Evolutionary conservation across 371 early-diverging fungal species (phyloP).

Genomic region (Blakeslea trispora): DNA sequence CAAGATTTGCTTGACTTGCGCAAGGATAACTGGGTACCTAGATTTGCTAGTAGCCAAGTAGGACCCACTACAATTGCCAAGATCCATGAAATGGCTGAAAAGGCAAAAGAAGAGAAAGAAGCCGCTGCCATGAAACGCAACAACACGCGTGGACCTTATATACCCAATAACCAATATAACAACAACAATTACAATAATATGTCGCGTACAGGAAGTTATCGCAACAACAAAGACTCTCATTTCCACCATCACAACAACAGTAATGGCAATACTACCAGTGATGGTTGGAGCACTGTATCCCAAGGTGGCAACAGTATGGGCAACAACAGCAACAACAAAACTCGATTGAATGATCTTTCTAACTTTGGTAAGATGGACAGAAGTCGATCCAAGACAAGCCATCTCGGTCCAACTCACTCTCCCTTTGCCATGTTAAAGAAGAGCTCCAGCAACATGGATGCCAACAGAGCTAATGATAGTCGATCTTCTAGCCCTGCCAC

Average conservation of each 20-base stretch:
- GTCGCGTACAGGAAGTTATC: slow-evolving; percentile 67
- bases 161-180: slow-evolving; percentile 30
- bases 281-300: slow-evolving; percentile 78
- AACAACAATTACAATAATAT: slow-evolving; percentile 32
- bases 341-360: slow-evolving; percentile 61
- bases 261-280: slow-evolving; percentile 24
- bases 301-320: slow-evolving; percentile 43
- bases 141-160: slow-evolving; percentile 59
- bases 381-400: slow-evolving; percentile 55
- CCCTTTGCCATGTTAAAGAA: slow-evolving; percentile 57
- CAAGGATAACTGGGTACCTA: slow-evolving; percentile 74
- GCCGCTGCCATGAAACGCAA: slow-evolving; percentile 64
- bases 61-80: slow-evolving; percentile 90
- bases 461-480: slow-evolving; percentile 25
- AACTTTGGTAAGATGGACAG: slow-evolving; percentile 80
- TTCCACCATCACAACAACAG: slow-evolving; percentile 11
- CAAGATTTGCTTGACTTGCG: slow-evolving; percentile 91
- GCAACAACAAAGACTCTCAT: slow-evolving; percentile 47
- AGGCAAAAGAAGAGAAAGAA: slow-evolving; percentile 64
- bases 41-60: slow-evolving; percentile 51
- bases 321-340: background rate
- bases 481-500: slow-evolving; percentile 36
- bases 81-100: slow-evolving; percentile 79
- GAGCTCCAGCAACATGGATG: slow-evolving; percentile 31
- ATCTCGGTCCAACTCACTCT: slow-evolving; percentile 62